Evolutionary conservation across 2,329 filamentous ascomycete genomes (phyloP).

Genomic region (Trichoderma afroharzianum): DNA sequence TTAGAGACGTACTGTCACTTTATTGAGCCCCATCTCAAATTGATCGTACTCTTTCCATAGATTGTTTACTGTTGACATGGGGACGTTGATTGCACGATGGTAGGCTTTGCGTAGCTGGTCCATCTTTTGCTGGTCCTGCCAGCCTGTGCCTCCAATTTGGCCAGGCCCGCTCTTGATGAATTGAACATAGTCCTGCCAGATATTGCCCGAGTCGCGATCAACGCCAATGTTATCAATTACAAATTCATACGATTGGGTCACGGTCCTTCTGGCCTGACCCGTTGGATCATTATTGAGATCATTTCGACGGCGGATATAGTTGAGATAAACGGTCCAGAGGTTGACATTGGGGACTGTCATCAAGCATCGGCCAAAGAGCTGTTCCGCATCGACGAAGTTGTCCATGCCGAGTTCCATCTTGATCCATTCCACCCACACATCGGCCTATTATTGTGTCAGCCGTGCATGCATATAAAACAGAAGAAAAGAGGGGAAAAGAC

Average conservation of each 20-base stretch:
- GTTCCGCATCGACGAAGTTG: slow-evolving; percentile 75
- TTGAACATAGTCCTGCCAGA: slow-evolving; percentile 94
- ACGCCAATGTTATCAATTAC: slow-evolving; percentile 86
- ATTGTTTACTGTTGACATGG: slow-evolving; percentile 75
- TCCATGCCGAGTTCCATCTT: slow-evolving; percentile 87
- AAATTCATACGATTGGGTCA: slow-evolving; percentile 87
- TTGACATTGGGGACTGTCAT: slow-evolving; percentile 76
- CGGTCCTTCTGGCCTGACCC: slow-evolving; percentile 71
- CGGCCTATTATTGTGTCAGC: slow-evolving; percentile 59
- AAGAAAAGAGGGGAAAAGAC: neutral
- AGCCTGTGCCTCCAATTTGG: slow-evolving; percentile 75
- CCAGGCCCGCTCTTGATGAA: slow-evolving; percentile 89
- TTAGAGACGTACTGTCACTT: slow-evolving; percentile 66
- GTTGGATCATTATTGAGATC: slow-evolving; percentile 74
- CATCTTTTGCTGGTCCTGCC: slow-evolving; percentile 99
- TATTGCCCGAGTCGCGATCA: slow-evolving; percentile 81
- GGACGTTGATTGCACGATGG: slow-evolving; percentile 82
- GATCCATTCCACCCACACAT: slow-evolving; percentile 85
- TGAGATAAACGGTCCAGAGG: slow-evolving; percentile 89
- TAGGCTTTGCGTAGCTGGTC: slow-evolving; percentile 89
- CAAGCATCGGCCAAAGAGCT: slow-evolving; percentile 78
- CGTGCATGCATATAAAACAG: neutral
- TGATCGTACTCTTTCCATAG: slow-evolving; percentile 98
- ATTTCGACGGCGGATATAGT: slow-evolving; percentile 89
- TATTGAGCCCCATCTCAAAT: slow-evolving; percentile 93